These are phyloP conservation scores for Gymnopus androsaceus DNA, from an alignment of 1,284 basidiomycete genomes.

Conservation along the genomic window DNA sequence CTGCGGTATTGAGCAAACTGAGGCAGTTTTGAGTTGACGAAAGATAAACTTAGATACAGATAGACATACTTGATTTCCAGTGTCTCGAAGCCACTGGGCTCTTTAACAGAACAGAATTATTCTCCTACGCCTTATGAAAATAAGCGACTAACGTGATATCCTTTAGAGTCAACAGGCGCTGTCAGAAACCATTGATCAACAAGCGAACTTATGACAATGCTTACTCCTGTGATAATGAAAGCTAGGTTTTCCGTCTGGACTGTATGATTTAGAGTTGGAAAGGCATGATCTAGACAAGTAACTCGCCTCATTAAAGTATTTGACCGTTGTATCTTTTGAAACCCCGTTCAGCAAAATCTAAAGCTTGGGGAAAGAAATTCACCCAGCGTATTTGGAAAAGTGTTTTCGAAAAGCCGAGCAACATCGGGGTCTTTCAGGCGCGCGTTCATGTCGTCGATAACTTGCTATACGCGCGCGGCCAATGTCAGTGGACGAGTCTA, in stretches of 20 bases:
- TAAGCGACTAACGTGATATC: constrained; percentile 73
- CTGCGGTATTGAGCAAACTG: constrained; percentile 70
- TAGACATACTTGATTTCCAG: constrained; percentile 64
- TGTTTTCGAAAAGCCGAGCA: constrained; percentile 75
- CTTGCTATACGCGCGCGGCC: no score
- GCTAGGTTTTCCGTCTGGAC: constrained; percentile 62
- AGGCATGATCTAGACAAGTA: not conserved
- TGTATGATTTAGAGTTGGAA: not conserved
- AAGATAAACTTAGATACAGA: no score
- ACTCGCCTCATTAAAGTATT: constrained; percentile 63
- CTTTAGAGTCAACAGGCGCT: constrained; percentile 30
- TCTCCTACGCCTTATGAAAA: no score
- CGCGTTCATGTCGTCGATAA: constrained; percentile 68
- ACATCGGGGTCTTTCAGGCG: constrained; percentile 73
- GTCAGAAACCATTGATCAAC: not conserved
- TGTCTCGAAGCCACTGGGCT: constrained; percentile 74
- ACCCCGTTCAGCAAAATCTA: not conserved
- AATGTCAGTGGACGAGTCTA: not conserved
- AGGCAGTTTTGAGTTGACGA: constrained; percentile 7
- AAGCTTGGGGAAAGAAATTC: constrained; percentile 13
- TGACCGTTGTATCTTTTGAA: constrained; percentile 69
- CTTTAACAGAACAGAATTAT: constrained; percentile 30
- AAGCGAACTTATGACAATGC: constrained; percentile 22
- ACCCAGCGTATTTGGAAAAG: constrained; percentile 78
- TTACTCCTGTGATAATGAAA: constrained; percentile 74